A percentile compares a stretch with the other conserved stretches of the same genome.
Evolutionary conservation across 176 grass and related monocot genomes (phyloP).

Genomic region (Bromus sterilis): DNA sequence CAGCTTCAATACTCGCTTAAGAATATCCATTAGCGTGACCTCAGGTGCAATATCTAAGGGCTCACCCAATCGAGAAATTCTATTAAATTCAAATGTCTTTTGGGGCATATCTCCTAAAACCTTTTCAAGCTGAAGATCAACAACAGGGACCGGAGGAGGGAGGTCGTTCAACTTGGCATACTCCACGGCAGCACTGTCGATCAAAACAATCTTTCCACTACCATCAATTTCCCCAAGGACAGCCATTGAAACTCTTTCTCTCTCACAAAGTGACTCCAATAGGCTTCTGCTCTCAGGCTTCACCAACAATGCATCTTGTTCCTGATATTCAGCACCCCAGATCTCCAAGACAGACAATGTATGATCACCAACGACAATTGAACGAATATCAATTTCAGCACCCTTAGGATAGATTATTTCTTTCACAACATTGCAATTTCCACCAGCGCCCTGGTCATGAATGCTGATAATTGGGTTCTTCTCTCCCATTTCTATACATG

Average conservation of each 20-base stretch:
- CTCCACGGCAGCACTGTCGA: conserved; percentile 62
- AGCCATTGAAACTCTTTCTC: conserved; percentile 87
- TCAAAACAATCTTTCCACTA: conserved; percentile 79
- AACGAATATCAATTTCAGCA: conserved; percentile 84
- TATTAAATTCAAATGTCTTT: conserved; percentile 68
- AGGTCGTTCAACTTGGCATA: conserved; percentile 41
- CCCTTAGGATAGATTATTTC: conserved; percentile 60
- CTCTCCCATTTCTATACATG: conserved; percentile 88
- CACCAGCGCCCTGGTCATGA: conserved; percentile 96
- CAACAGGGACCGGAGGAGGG: conserved; percentile 47
- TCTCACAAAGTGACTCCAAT: conserved; percentile 59
- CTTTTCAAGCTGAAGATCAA: conserved; percentile 90
- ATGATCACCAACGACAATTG: conserved; percentile 80
- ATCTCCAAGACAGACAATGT: conserved; percentile 85
- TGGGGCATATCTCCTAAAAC: conserved; percentile 94
- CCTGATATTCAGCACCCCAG: conserved; percentile 91
- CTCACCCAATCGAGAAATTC: conserved; percentile 36
- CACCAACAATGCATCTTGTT: conserved; percentile 78
- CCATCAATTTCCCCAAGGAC: conserved; percentile 83
- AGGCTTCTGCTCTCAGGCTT: conserved; percentile 55
- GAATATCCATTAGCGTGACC: conserved; percentile 61
- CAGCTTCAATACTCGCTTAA: conserved; percentile 74
- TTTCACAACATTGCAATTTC: conserved; percentile 96
- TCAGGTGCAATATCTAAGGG: conserved; percentile 69
- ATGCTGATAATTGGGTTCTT: conserved; percentile 88